Evolutionary conservation across 768 basidiomycete species (phyloP).

Genomic region (Tulasnella sp.): DNA sequence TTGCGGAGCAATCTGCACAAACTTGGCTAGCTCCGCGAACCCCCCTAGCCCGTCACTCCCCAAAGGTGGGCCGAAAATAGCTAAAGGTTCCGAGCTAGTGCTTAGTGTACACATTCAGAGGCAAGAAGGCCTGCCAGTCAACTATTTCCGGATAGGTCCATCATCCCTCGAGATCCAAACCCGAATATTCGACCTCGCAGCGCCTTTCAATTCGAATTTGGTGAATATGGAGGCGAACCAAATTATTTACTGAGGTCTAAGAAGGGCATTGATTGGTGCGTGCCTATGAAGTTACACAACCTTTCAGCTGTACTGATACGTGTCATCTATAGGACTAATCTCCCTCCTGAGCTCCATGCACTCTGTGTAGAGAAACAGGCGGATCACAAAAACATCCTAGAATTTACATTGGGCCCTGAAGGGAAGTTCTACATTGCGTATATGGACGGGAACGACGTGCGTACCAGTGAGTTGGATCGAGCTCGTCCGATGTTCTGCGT

Average conservation of each 20-base stretch:
- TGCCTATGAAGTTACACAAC: too few species aligned
- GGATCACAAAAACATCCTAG: background rate
- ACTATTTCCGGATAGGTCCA: background rate
- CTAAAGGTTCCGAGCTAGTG: background rate
- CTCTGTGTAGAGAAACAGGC: background rate
- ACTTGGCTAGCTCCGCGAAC: background rate
- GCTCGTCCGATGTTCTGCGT: too few species aligned
- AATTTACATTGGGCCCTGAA: constrained; percentile 1
- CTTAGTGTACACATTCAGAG: background rate
- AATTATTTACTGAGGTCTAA: constrained; percentile 7
- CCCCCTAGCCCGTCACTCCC: background rate
- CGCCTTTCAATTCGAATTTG: background rate
- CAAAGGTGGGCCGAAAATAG: background rate
- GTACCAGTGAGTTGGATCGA: background rate
- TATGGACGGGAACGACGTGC: constrained; percentile 1
- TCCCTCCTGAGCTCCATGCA: background rate
- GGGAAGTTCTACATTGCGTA: background rate
- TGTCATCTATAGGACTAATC: background rate
- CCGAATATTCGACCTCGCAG: background rate
- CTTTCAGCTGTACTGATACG: too few species aligned
- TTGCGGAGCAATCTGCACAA: constrained; percentile 6
- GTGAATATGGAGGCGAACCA: background rate
- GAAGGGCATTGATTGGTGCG: background rate
- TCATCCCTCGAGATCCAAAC: background rate
- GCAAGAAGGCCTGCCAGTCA: background rate